These are phyloP conservation scores for Tremella fuciformis DNA, from an alignment of 768 basidiomycete species.

Conservation along the genomic window DNA sequence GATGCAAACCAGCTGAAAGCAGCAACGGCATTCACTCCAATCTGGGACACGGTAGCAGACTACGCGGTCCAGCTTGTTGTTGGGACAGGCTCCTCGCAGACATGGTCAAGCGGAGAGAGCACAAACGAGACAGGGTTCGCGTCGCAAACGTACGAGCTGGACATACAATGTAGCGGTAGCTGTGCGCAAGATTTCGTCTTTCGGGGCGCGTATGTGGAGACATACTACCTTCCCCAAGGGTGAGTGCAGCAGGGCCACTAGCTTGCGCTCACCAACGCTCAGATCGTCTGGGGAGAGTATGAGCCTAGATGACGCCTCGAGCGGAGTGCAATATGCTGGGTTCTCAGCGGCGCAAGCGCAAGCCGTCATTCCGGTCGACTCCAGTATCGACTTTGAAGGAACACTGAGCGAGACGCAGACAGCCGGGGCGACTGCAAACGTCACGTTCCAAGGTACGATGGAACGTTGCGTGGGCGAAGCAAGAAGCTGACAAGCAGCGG, in stretches of 20 bases:
- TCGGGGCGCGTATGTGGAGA: constrained; percentile 1
- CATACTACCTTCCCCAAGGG: background rate
- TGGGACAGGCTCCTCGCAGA: background rate
- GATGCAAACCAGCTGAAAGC: background rate
- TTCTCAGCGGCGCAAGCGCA: background rate
- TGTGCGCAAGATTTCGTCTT: background rate
- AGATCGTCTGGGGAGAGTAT: background rate
- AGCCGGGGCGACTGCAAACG: constrained; percentile 26
- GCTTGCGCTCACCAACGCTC: background rate
- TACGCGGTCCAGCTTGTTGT: background rate
- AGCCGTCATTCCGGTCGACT: background rate
- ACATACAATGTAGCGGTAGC: background rate
- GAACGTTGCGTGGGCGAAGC: background rate
- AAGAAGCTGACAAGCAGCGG: constrained; percentile 18
- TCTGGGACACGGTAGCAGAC: background rate
- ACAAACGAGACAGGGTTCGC: background rate
- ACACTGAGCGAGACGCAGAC: constrained; percentile 34
- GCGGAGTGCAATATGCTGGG: background rate
- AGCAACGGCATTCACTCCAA: constrained; percentile 2
- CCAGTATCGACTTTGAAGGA: background rate
- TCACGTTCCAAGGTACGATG: constrained; percentile 33
- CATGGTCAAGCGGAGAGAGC: background rate
- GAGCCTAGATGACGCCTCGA: constrained; percentile 5
- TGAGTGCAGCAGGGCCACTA: background rate
- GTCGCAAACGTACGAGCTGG: background rate